A percentile compares a stretch with the other conserved stretches of the same genome.
These are phyloP conservation scores for Hypholoma sublateritium DNA, from an alignment of 768 basidiomycete genomes.

Conservation along the genomic window DNA sequence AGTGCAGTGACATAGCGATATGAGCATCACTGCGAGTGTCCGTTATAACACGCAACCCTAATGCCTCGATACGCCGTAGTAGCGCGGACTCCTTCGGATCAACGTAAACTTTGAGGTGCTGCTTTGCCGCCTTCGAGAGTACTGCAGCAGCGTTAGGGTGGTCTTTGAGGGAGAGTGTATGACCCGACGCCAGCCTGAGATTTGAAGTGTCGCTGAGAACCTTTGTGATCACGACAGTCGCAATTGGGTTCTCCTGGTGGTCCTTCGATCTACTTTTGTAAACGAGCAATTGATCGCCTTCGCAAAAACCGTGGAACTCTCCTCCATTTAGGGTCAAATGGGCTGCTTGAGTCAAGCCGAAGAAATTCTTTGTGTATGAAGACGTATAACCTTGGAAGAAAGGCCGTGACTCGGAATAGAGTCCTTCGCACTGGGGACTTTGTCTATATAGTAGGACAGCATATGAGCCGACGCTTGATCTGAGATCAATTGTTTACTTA, in stretches of 20 bases:
- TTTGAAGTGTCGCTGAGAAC: not conserved
- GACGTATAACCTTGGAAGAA: not conserved
- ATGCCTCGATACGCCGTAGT: no score
- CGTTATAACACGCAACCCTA: no score
- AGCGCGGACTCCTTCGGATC: no score
- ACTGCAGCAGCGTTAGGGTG: not conserved
- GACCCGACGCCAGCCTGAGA: not conserved
- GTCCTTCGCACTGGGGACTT: constrained; percentile 3
- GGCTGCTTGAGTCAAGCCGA: not conserved
- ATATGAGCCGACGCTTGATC: no score
- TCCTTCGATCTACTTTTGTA: not conserved
- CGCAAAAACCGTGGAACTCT: not conserved
- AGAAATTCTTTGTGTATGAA: not conserved
- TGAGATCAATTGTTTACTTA: not conserved
- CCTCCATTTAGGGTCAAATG: not conserved
- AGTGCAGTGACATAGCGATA: not conserved
- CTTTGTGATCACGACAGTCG: not conserved
- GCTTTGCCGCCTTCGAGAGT: not conserved
- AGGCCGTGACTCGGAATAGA: not conserved
- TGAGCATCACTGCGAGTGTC: no score
- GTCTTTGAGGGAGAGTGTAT: not conserved
- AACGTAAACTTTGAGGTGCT: not conserved
- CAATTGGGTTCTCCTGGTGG: not conserved
- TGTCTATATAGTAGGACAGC: not conserved
- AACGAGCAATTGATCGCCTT: not conserved